Percentiles rank a stretch among this genome's conserved stretches.
These are phyloP conservation scores for Trametes coccinea DNA, from an alignment of 768 basidiomycete genomes.

Conservation along the genomic window DNA sequence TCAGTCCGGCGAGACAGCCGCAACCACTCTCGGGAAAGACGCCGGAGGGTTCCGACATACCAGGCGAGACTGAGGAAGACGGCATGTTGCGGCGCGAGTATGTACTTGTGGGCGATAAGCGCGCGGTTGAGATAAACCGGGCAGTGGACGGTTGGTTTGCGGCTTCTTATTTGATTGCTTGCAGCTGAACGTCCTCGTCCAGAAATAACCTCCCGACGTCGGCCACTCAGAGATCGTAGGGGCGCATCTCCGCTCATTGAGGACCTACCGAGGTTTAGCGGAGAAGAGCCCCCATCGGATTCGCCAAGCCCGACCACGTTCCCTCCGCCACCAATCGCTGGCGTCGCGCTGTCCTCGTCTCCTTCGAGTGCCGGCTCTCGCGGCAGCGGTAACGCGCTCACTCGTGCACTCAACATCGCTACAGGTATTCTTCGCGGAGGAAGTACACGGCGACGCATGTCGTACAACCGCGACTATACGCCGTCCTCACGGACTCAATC, in stretches of 20 bases:
- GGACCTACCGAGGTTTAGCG: slow-evolving; percentile 36
- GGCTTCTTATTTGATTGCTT: neutral
- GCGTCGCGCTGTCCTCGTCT: slow-evolving; percentile 60
- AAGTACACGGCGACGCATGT: slow-evolving; percentile 39
- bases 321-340: slow-evolving; percentile 59
- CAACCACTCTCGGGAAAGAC: slow-evolving; percentile 51
- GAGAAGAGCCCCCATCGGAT: slow-evolving; percentile 37
- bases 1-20: slow-evolving; percentile 2
- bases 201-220: slow-evolving; percentile 68
- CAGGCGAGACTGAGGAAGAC: slow-evolving; percentile 84
- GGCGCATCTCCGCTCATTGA: slow-evolving; percentile 49
- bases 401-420: slow-evolving; percentile 76
- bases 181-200: neutral
- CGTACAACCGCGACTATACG: slow-evolving; percentile 40
- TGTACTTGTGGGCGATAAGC: slow-evolving; percentile 87
- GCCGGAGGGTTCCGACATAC: slow-evolving; percentile 67
- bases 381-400: slow-evolving; percentile 70
- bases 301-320: slow-evolving; percentile 48
- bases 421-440: slow-evolving; percentile 80
- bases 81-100: slow-evolving; percentile 83
- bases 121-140: slow-evolving; percentile 89
- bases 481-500: slow-evolving; percentile 55
- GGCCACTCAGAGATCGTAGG: slow-evolving; percentile 58
- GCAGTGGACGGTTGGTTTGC: slow-evolving; percentile 78
- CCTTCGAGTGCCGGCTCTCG: slow-evolving; percentile 62